Evolutionary conservation across 108 stramenopile genomes (phyloP), one percentile per base, ranked within the genome.

Genomic region (Skeletonema tropicum): DNA sequence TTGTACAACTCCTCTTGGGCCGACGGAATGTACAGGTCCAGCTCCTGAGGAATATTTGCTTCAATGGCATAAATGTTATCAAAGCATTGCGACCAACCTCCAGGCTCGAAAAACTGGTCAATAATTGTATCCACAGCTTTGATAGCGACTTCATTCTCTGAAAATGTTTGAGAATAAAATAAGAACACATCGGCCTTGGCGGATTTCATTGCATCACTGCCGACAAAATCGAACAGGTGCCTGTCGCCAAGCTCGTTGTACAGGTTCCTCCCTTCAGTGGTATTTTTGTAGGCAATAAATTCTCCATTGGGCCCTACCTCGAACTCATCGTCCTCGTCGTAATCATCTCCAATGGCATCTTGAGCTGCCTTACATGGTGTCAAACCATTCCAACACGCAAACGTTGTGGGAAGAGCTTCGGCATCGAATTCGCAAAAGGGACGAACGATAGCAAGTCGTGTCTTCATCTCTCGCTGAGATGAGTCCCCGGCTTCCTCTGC

Each of bases 371-470:
- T 85, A 39, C 87, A 88, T 6, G 87, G 87, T 19, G 83, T 75
- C 39, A 88, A 57, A 5, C 77, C 66, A 73, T 88, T 85, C 87
- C 87, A 88, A 66, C 82, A 82, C 0, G 82, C 67, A 49, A 88
- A 88, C 26, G 87, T 88, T 8, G 77, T 83, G 5, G 87, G 87
- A 32, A 88, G 60, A 0, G 87, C 83, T 52, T 83, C 87, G 52
- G 87, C 87, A 81, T 88, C 87, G 60, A 85, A 88, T 42, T 83
- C 87, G 59, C 87, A 88, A 48, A 88, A 88, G 6, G 87, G 87
- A 1, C 87, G 78, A 6, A 88, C 83, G 11, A 88, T 81, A 5
- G 87, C 87, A 9, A 88, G 55, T 1, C 85, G 74, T 9, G 87
- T 85, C 46, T 79, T 83, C 12, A 64, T 63, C 39, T 82, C 76